Base-by-base conservation (phyloP, 2,329 filamentous ascomycete species). In the Aspergillus fructus region DNA sequence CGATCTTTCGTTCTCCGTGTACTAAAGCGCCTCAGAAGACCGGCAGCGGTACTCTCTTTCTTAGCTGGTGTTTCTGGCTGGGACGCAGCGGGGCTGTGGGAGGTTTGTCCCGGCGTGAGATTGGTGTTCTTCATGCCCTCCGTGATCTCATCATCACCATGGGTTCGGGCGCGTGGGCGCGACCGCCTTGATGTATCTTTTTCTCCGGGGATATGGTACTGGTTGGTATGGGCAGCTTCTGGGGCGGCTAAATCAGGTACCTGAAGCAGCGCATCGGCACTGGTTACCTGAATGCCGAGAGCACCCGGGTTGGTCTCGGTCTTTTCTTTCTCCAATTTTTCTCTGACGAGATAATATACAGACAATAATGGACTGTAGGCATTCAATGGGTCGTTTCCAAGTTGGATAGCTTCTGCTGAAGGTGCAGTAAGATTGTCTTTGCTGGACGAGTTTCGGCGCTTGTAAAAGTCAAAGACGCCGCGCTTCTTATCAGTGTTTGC, bases 391-490 rank as follows among this genome's bases (percentile, higher is more conserved):
- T 99, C 94, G 56, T 84, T 85, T 11, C 92, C 92, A 34, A 93
- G 78, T 63, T 91, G 87, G 17, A 97, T 81, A 4, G 89, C 90
- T 72, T 99, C 94, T 1, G 87, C 85, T 51, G 93, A 97, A n/a
- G 90, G 88, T 1, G 87, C 88, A 5, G 83, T 83, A 62, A 99
- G 79, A 3, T 92, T 96, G 70, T 97, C 94, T 63, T 90, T 86
- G 74, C 94, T 97, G 53, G 85, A 88, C 1, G 93, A 97, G 71
- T 93, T 97, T 58, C 93, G 85, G 64, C 94, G 84, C 76, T 96
- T 97, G 78, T 97, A 99, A 69, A 99, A 97, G 71, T 97, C 93
- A 66, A 97, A 97, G 63, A 97, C 93, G 9, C 91, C 90, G 55
- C 93, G 86, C 71, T 86, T 89, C 78, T 92, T 96, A 75, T 96